A percentile compares a stretch with the other conserved stretches of the same genome.
Evolutionary conservation across 2,329 filamentous ascomycete species (phyloP).

Genomic region (Ascomycota sp.): DNA sequence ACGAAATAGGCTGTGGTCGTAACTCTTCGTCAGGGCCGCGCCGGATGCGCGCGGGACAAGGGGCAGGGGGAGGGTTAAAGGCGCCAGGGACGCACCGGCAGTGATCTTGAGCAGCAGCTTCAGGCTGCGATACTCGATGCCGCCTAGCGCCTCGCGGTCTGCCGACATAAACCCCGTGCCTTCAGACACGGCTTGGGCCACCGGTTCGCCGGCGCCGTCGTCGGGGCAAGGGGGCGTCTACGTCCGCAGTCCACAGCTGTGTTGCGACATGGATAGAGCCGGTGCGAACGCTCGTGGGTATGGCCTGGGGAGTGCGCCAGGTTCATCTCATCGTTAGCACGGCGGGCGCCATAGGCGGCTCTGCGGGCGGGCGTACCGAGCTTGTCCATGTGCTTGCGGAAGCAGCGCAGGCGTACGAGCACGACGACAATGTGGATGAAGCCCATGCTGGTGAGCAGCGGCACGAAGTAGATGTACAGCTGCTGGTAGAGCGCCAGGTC

Average conservation of each 20-base stretch:
- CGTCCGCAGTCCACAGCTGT: no score
- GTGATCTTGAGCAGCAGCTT: conserved; percentile 27
- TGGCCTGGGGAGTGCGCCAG: no score
- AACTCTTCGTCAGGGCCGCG: no score
- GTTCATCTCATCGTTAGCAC: no score
- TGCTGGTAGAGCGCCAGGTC: conserved; percentile 28
- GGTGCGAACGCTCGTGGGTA: no score
- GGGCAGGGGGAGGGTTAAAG: neutral
- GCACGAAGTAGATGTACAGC: conserved; percentile 26
- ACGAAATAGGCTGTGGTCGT: conserved; percentile 26
- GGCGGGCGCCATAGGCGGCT: no score
- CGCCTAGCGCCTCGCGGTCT: conserved; percentile 23
- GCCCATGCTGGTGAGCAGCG: conserved; percentile 24
- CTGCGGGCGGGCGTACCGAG: conserved; percentile 14
- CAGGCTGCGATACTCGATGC: conserved; percentile 29
- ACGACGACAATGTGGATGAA: conserved; percentile 30
- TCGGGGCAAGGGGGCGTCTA: neutral
- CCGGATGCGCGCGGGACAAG: no score
- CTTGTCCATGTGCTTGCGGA: conserved; percentile 21
- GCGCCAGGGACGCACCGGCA: conserved; percentile 15
- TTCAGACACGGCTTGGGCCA: no score
- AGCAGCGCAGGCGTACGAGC: conserved; percentile 25
- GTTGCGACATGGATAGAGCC: no score
- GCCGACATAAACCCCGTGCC: neutral
- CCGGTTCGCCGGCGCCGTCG: neutral